Conservation (phyloP, 2,329 filamentous ascomycete genomes). For the Fusarium coicis region DNA sequence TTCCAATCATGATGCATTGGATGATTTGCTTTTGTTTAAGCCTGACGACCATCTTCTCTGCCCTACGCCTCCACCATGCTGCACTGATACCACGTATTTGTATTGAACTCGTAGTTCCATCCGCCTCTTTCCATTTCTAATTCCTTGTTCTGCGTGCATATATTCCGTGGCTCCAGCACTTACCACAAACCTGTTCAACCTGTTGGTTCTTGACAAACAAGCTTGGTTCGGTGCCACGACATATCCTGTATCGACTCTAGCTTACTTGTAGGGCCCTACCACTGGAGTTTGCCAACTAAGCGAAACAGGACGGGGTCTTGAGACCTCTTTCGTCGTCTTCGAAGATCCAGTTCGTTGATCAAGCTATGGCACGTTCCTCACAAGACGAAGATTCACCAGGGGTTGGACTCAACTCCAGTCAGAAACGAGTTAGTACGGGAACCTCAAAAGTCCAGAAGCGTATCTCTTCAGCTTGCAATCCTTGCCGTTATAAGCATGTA, state of each 20-base stretch:
- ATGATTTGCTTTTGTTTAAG: conserved; percentile 24
- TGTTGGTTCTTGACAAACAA: conserved; percentile 18
- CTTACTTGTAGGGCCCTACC: background rate
- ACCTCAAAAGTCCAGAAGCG: conserved; percentile 30
- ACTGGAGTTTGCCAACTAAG: conserved; percentile 8
- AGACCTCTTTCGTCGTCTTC: background rate
- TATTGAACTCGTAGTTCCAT: background rate
- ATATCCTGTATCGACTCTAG: conserved; percentile 7
- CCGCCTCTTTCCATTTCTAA: background rate
- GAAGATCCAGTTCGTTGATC: background rate
- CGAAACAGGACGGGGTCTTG: background rate
- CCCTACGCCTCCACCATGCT: conserved; percentile 1
- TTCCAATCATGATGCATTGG: conserved; percentile 16
- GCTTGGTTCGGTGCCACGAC: background rate
- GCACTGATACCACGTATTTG: background rate
- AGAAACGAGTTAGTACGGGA: conserved; percentile 16
- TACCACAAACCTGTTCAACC: conserved; percentile 1
- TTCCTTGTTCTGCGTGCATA: background rate
- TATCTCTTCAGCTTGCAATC: conserved; percentile 36
- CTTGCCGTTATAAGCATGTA: conserved; percentile 38
- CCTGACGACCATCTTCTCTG: conserved; percentile 15
- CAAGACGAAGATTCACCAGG: background rate
- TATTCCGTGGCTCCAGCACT: background rate
- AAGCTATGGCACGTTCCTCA: conserved; percentile 26
- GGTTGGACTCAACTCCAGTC: conserved; percentile 1